Percentiles rank a stretch among this genome's conserved stretches.
phyloP scores from a whole-genome alignment of 2,329 filamentous ascomycete genomes.

The Exophiala sp. region DNA sequence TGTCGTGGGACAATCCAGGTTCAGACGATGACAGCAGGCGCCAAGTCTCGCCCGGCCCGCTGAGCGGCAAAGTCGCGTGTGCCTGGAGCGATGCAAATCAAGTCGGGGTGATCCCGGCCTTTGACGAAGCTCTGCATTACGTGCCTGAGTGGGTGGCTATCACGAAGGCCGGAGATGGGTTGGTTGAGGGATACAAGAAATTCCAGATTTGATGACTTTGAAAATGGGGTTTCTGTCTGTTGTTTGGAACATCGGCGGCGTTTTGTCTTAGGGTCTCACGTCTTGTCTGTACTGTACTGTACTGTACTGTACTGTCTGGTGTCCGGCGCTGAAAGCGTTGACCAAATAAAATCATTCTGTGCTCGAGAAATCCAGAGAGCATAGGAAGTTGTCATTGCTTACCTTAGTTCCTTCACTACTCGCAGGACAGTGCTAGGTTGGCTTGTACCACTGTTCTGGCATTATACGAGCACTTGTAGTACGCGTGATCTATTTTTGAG shows the following conservation, averaged over 20 bases:
- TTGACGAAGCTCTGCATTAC: constrained; percentile 72
- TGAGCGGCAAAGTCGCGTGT: constrained; percentile 67
- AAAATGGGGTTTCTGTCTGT: neutral
- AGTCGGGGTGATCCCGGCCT: constrained; percentile 66
- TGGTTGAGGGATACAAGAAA: constrained; percentile 72
- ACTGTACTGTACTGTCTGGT: no score
- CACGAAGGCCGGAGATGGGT: constrained; percentile 67
- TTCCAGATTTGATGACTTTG: constrained; percentile 49
- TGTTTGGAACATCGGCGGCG: neutral
- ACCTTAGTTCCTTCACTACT: no score
- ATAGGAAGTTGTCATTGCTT: no score
- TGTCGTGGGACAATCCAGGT: constrained; percentile 52
- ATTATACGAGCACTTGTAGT: no score
- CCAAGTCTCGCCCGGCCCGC: constrained; percentile 34
- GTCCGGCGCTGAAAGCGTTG: no score
- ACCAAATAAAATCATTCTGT: no score
- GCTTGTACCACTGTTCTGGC: no score
- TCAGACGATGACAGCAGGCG: constrained; percentile 26
- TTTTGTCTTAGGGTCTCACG: neutral
- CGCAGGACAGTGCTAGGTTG: no score
- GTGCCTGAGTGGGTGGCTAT: constrained; percentile 73
- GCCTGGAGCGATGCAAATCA: constrained; percentile 82
- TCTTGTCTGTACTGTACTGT: no score
- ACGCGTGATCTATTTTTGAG: no score
- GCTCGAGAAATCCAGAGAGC: no score